Evolutionary conservation across 805 yeast species (phyloP).

Genomic region (Starmerella stellata): DNA sequence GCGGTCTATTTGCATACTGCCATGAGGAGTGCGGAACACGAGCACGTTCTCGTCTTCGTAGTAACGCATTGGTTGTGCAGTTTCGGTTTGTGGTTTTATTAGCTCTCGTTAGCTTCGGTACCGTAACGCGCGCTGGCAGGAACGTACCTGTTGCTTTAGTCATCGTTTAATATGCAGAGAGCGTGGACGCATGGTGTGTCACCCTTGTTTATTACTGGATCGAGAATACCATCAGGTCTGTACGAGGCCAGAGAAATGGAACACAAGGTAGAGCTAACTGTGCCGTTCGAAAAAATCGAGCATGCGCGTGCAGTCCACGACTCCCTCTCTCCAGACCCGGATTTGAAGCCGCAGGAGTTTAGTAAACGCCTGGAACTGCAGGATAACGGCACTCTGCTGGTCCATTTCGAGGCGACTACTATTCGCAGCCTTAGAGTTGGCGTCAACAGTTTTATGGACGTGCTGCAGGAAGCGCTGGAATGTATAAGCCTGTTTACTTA

Average conservation of each 20-base stretch:
- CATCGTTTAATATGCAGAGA: background rate
- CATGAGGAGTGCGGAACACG: background rate
- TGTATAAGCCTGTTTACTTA: slow-evolving; percentile 9
- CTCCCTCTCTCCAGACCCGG: slow-evolving; percentile 63
- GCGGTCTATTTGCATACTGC: background rate
- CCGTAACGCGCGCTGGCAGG: background rate
- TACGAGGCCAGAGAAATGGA: slow-evolving; percentile 7
- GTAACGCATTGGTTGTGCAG: background rate
- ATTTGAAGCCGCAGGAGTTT: slow-evolving; percentile 53
- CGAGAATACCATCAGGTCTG: background rate
- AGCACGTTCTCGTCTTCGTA: background rate
- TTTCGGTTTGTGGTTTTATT: background rate
- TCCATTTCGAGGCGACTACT: slow-evolving; percentile 20
- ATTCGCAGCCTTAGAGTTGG: slow-evolving; percentile 72
- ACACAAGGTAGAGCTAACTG: slow-evolving; percentile 22
- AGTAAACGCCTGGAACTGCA: slow-evolving; percentile 27
- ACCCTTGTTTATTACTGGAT: too few relatives aligned
- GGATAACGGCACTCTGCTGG: slow-evolving; percentile 20
- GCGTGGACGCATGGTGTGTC: background rate
- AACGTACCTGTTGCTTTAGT: background rate
- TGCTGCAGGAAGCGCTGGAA: slow-evolving; percentile 56
- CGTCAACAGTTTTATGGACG: slow-evolving; percentile 62
- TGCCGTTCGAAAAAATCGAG: slow-evolving; percentile 42
- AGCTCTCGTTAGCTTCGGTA: background rate
- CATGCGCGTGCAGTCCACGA: slow-evolving; percentile 49